phyloP scores from a whole-genome alignment of 164 flowering plant species.

The Tetrastigma voinierianum region DNA sequence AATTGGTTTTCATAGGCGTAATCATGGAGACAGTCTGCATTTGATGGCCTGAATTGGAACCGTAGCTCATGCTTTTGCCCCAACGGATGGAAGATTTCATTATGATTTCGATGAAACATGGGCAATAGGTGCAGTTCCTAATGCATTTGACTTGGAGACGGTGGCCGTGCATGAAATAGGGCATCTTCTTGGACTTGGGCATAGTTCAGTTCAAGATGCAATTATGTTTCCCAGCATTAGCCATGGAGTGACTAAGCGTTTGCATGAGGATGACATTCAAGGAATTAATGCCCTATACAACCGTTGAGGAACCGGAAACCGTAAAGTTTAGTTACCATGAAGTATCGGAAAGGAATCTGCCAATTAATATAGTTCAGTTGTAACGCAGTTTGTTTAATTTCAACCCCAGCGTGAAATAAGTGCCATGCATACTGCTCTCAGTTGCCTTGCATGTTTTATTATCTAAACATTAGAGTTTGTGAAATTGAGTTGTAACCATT shows the following conservation, averaged over 20 bases:
- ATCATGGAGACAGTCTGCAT: constrained; percentile 31
- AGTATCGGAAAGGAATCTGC: too few relatives aligned
- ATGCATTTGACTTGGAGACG: constrained; percentile 27
- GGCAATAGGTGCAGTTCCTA: neutral
- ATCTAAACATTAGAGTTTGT: too few relatives aligned
- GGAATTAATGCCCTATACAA: neutral
- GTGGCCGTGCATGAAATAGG: constrained; percentile 57
- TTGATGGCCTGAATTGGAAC: constrained; percentile 26
- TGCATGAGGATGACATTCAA: constrained; percentile 3
- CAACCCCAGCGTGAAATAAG: too few relatives aligned
- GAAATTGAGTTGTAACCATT: too few relatives aligned
- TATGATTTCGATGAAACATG: constrained; percentile 27
- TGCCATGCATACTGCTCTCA: too few relatives aligned
- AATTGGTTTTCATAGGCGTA: constrained; percentile 16
- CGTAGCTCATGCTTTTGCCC: constrained; percentile 32
- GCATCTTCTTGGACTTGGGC: constrained; percentile 47
- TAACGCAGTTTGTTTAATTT: too few relatives aligned
- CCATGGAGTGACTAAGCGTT: neutral
- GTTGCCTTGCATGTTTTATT: too few relatives aligned
- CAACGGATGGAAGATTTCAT: constrained; percentile 27
- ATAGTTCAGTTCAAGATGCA: constrained; percentile 21
- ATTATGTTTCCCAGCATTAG: constrained; percentile 30
- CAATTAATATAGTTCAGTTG: too few relatives aligned
- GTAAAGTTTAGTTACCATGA: too few relatives aligned
- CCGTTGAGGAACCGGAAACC: neutral